A percentile compares a stretch with the other conserved stretches of the same genome.
phyloP scores from a whole-genome alignment of 2,329 filamentous ascomycete species.

The Cytospora chrysosperma region DNA sequence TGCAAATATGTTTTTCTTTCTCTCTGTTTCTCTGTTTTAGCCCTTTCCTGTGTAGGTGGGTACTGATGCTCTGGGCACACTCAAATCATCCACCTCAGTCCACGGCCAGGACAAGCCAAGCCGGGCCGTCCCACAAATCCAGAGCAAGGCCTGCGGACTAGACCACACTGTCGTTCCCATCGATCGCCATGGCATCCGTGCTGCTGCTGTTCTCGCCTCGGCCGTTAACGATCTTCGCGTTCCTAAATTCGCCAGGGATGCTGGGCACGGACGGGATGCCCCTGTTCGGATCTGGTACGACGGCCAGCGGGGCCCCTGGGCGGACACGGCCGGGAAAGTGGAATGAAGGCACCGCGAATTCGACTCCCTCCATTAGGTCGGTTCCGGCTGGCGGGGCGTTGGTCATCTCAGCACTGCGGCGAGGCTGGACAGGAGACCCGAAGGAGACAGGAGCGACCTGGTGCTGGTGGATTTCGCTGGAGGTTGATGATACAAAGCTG shows the following conservation, averaged over 20 bases:
- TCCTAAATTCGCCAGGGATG: slow-evolving; percentile 38
- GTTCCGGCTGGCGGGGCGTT: background rate
- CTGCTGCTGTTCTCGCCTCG: background rate
- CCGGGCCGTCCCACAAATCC: background rate
- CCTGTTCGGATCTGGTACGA: slow-evolving; percentile 46
- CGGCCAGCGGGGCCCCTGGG: slow-evolving; percentile 35
- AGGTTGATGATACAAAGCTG: slow-evolving; percentile 1
- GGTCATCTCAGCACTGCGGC: slow-evolving; percentile 17
- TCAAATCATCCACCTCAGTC: background rate
- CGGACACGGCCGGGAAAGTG: slow-evolving; percentile 33
- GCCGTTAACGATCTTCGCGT: slow-evolving; percentile 13
- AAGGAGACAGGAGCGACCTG: background rate
- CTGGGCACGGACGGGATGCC: slow-evolving; percentile 46
- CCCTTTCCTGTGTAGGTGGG: background rate
- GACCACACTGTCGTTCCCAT: slow-evolving; percentile 1
- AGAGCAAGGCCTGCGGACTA: background rate
- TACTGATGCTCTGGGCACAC: background rate
- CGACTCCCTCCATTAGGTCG: slow-evolving; percentile 19
- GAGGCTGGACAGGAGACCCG: background rate
- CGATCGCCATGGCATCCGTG: background rate
- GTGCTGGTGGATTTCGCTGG: background rate
- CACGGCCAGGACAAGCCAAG: background rate
- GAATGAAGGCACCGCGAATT: slow-evolving; percentile 29
- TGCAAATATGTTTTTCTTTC: background rate
- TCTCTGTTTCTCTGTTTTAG: background rate